Base-by-base conservation (phyloP, 2,329 filamentous ascomycete species). In the Annulohypoxylon truncatum region DNA sequence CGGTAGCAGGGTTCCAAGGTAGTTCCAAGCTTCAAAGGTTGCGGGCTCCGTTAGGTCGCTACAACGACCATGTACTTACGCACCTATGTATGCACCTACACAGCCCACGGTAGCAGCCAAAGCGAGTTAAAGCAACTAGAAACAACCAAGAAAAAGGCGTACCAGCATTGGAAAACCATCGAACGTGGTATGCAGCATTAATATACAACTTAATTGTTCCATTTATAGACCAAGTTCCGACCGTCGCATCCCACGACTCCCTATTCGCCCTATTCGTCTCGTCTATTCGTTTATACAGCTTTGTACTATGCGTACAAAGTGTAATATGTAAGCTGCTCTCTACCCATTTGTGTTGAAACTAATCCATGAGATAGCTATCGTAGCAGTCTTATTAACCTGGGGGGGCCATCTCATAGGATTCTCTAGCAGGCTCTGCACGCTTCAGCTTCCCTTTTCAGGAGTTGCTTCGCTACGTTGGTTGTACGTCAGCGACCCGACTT, bases 181-280 rank as follows among this genome's bases (percentile, higher is more conserved):
- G 63, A 67, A 65, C 63, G 59, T 70, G 66, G 68, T 64, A 67
- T 72, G 66, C 68, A 69, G 61, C 59, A 64, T 68, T 67, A 72
- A 71, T 71, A 71, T 68, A 57, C 64, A 61, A 68, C 70, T 70
- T 69, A 69, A 70, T 65, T 69, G 65, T 69, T 71, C 70, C 70
- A 72, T 69, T 69, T 71, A 72, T 72, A 72, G 70, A 69, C 60
- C 56, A 52, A 40, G 59, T 57, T 58, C 53, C 50, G 54, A 62
- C 67, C 64, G 54, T 70, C 63, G 68, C 68, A 70, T 70, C 65
- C 65, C 64, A 55, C 58, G 64, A 61, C 63, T 63, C 66, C 57
- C 68, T 44, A 67, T 69, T 65, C 68, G 63, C 61, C 54, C 53
- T 60, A 53, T 18, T 31, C 31, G 18, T 40, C 31, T 29, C 38